These are phyloP conservation scores for Nelumbo lutea DNA, from an alignment of 164 flowering plant species.

Conservation along the genomic window DNA sequence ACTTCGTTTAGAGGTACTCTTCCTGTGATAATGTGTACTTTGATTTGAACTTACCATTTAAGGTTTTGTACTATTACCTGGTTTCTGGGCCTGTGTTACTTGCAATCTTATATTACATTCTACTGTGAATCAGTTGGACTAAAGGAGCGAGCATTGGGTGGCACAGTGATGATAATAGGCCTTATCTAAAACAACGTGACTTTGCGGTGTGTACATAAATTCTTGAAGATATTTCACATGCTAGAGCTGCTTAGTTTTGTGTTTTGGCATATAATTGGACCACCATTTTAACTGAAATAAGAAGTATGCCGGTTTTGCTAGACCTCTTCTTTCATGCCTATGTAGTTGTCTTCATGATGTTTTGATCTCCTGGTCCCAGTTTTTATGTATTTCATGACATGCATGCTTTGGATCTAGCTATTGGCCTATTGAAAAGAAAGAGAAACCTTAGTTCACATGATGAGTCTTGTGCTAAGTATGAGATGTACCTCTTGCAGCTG, in stretches of 20 bases:
- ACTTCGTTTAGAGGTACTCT: not conserved
- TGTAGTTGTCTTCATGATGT: too few species aligned
- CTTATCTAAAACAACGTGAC: constrained; percentile 82
- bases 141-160: constrained; percentile 95
- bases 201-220: constrained; percentile 53
- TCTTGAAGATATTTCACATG: not conserved
- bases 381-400: too few species aligned
- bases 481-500: too few species aligned
- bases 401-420: too few species aligned
- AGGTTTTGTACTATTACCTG: not conserved
- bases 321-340: too few species aligned
- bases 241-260: constrained; percentile 4
- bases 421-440: too few species aligned
- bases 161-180: constrained; percentile 97
- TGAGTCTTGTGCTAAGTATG: too few species aligned
- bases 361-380: too few species aligned
- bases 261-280: not conserved
- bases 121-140: constrained; percentile 56
- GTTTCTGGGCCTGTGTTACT: not conserved
- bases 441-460: too few species aligned
- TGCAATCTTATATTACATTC: constrained; percentile 11
- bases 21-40: not conserved
- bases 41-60: not conserved
- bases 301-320: too few species aligned
- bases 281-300: not conserved